phyloP scores from a whole-genome alignment of 768 basidiomycete species.

The Lactarius deliciosus region DNA sequence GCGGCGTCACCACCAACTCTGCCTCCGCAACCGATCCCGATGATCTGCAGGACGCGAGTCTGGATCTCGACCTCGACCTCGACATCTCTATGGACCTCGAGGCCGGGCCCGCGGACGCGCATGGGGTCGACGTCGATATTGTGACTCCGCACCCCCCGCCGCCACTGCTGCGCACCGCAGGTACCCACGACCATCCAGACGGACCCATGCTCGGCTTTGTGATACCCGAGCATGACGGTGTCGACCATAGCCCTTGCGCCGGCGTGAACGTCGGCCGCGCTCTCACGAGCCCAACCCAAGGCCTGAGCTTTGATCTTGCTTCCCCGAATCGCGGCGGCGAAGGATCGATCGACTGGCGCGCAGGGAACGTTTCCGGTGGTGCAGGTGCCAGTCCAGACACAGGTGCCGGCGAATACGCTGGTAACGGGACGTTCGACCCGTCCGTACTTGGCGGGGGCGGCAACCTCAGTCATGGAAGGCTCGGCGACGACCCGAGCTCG shows the following conservation, averaged over 20 bases:
- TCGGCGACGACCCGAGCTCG: not conserved
- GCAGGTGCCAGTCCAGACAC: not conserved
- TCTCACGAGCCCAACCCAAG: not conserved
- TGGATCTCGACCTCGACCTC: constrained; percentile 3
- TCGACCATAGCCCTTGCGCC: not conserved
- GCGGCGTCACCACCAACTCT: not conserved
- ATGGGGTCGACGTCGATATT: not conserved
- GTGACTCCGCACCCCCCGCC: constrained; percentile 3
- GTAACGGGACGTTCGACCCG: constrained; percentile 28
- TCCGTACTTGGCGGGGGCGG: constrained; percentile 21
- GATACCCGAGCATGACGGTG: constrained; percentile 1
- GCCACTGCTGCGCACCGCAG: not conserved
- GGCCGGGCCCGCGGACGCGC: not conserved
- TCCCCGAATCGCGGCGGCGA: not conserved
- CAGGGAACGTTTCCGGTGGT: not conserved
- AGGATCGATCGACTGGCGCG: constrained; percentile 13
- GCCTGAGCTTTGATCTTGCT: not conserved
- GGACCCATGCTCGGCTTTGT: constrained; percentile 21
- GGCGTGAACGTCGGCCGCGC: not conserved
- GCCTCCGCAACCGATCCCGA: not conserved
- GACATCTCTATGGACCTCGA: constrained; percentile 8
- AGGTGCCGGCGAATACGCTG: constrained; percentile 7
- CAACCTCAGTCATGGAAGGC: constrained; percentile 6
- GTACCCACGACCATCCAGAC: constrained; percentile 10
- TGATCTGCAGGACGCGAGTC: not conserved